Evolutionary conservation across 2,329 filamentous ascomycete genomes (phyloP).

Genomic region (Fusarium torulosum): DNA sequence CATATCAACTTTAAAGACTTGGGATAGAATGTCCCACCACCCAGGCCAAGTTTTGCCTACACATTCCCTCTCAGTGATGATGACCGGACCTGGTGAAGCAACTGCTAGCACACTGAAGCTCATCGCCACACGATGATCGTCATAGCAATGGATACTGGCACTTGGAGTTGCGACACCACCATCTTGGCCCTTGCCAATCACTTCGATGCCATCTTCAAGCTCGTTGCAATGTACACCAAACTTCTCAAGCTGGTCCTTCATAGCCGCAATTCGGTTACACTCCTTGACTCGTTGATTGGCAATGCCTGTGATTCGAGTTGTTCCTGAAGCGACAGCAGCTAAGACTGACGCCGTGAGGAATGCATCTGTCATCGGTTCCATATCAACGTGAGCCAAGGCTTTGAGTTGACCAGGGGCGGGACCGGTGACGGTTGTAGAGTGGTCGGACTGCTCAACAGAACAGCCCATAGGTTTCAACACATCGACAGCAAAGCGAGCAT

Average conservation of each 20-base stretch:
- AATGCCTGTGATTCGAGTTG: slow-evolving; percentile 91
- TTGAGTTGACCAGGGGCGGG: slow-evolving; percentile 80
- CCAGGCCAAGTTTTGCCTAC: slow-evolving; percentile 98
- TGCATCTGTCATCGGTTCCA: slow-evolving; percentile 99
- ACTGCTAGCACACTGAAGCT: slow-evolving; percentile 92
- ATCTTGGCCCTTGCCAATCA: slow-evolving; percentile 65
- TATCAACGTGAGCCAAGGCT: slow-evolving; percentile 86
- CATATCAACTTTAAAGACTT: slow-evolving; percentile 81
- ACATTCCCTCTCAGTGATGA: slow-evolving; percentile 91
- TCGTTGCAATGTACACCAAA: slow-evolving; percentile 90
- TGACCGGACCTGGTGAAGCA: slow-evolving; percentile 75
- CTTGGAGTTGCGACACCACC: slow-evolving; percentile 66
- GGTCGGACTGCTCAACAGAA: slow-evolving; percentile 83
- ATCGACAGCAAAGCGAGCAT: slow-evolving; percentile 92
- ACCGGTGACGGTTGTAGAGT: slow-evolving; percentile 92
- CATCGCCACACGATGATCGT: slow-evolving; percentile 98
- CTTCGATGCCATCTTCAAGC: slow-evolving; percentile 92
- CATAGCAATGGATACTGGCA: slow-evolving; percentile 89
- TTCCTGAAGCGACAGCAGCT: slow-evolving; percentile 86
- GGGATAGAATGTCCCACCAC: slow-evolving; percentile 93
- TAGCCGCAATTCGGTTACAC: slow-evolving; percentile 94
- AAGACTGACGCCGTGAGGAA: slow-evolving; percentile 96
- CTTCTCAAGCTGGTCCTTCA: slow-evolving; percentile 94
- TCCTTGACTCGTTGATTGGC: slow-evolving; percentile 99
- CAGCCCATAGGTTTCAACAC: slow-evolving; percentile 95